Percentiles rank a stretch among this genome's conserved stretches.
Conservation (phyloP, 352 stramenopile species). For the Lagenidium sp. region DNA sequence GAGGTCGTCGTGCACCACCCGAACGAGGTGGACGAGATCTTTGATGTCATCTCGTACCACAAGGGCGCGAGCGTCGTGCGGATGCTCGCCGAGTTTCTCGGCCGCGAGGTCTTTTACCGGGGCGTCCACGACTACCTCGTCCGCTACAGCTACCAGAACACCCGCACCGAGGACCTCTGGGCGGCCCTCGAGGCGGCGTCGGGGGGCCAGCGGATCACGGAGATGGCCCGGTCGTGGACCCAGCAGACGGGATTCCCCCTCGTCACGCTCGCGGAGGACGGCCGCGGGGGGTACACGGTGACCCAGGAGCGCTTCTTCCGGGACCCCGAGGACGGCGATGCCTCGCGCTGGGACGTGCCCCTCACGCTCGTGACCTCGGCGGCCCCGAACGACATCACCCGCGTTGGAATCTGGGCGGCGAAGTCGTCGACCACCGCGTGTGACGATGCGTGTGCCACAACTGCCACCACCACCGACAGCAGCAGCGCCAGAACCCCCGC, state of each 20-base stretch:
- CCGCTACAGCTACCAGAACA: conserved; percentile 93
- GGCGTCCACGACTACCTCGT: conserved; percentile 93
- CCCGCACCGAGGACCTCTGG: conserved; percentile 95
- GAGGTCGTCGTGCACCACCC: conserved; percentile 90
- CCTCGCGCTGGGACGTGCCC: conserved; percentile 81
- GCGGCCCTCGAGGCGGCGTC: conserved; percentile 86
- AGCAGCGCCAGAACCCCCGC: conserved; percentile 16
- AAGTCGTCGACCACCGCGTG: conserved; percentile 16
- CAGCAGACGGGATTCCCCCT: conserved; percentile 93
- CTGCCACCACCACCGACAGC: too few relatives aligned
- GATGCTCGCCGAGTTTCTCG: conserved; percentile 68
- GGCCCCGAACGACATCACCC: conserved; percentile 27
- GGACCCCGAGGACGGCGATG: conserved; percentile 66
- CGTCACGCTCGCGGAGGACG: conserved; percentile 65
- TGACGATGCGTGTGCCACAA: too few relatives aligned
- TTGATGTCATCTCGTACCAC: conserved; percentile 96
- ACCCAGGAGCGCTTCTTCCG: conserved; percentile 92
- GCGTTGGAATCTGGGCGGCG: conserved; percentile 62
- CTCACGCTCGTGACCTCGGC: conserved; percentile 59
- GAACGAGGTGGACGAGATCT: conserved; percentile 97
- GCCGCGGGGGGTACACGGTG: conserved; percentile 61
- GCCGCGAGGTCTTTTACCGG: conserved; percentile 54
- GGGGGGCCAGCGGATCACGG: conserved; percentile 80
- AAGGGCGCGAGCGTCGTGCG: conserved; percentile 82
- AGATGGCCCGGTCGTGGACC: conserved; percentile 93